These are phyloP conservation scores for Zygoascus biomembranicola DNA, from an alignment of 805 yeast species.

Conservation along the genomic window DNA sequence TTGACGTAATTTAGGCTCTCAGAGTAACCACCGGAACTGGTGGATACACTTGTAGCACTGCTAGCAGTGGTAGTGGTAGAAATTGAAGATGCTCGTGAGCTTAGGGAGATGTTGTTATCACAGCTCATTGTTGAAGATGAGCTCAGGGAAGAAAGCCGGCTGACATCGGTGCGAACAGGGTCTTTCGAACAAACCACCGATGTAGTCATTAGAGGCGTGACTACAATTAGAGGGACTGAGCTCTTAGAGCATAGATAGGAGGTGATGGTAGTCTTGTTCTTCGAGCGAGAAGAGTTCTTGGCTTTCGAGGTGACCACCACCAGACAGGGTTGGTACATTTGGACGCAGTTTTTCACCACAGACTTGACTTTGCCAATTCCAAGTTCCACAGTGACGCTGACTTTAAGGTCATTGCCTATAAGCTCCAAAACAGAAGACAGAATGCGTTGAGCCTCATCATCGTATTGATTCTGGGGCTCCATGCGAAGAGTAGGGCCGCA, in stretches of 20 bases:
- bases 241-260: conserved; percentile 57
- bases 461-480: neutral
- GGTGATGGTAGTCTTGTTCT: conserved; percentile 42
- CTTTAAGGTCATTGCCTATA: conserved; percentile 9
- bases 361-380: conserved; percentile 50
- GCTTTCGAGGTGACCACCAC: conserved; percentile 42
- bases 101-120: neutral
- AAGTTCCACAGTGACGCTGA: conserved; percentile 46
- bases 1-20: neutral
- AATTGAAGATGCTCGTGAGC: neutral
- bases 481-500: neutral
- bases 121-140: neutral
- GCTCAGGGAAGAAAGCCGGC: neutral
- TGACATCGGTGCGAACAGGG: neutral
- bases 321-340: conserved; percentile 52
- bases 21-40: neutral
- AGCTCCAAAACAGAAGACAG: conserved; percentile 8
- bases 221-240: conserved; percentile 59
- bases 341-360: conserved; percentile 50
- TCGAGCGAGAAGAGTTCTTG: conserved; percentile 32
- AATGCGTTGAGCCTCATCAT: conserved; percentile 12
- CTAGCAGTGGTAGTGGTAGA: neutral
- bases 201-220: conserved; percentile 31
- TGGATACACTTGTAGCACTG: neutral
- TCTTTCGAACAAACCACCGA: too few species aligned